phyloP scores from a whole-genome alignment of 257 asterid species.

The Handroanthus guayacan region DNA sequence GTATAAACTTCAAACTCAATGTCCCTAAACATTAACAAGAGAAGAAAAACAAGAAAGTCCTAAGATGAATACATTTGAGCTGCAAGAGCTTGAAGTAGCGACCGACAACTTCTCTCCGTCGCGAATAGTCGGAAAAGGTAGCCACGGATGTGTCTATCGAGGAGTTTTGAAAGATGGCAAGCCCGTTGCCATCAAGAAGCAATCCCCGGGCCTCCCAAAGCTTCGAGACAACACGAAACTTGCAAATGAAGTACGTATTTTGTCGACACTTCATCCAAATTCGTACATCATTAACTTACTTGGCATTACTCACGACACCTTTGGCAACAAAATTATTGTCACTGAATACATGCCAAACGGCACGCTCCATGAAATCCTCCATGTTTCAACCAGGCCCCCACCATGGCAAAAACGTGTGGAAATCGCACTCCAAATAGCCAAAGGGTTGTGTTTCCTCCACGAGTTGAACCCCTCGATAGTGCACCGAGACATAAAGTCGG shows the following conservation, averaged over 20 bases:
- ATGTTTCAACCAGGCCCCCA: constrained; percentile 33
- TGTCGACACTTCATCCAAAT: constrained; percentile 49
- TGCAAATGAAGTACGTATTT: constrained; percentile 58
- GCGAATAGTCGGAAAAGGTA: constrained; percentile 71
- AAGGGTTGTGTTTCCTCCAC: constrained; percentile 56
- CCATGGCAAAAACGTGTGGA: constrained; percentile 59
- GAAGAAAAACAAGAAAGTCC: neutral
- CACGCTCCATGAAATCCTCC: constrained; percentile 67
- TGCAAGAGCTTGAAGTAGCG: constrained; percentile 58
- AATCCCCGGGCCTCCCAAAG: constrained; percentile 62
- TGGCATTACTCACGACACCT: constrained; percentile 49
- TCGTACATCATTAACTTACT: constrained; percentile 49
- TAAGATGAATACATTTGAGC: constrained; percentile 52
- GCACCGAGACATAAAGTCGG: constrained; percentile 76
- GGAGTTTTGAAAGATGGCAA: constrained; percentile 54
- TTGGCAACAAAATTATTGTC: constrained; percentile 46
- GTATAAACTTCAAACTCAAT: constrained; percentile 5
- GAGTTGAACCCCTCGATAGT: constrained; percentile 51
- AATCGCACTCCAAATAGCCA: constrained; percentile 58
- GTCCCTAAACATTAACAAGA: neutral
- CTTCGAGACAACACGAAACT: constrained; percentile 62
- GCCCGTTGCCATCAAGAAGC: constrained; percentile 69
- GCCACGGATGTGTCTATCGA: constrained; percentile 75
- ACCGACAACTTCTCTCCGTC: constrained; percentile 63
- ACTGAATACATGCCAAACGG: constrained; percentile 72